Conservation (phyloP, 306 rosid genomes). For the Prunus mira region DNA sequence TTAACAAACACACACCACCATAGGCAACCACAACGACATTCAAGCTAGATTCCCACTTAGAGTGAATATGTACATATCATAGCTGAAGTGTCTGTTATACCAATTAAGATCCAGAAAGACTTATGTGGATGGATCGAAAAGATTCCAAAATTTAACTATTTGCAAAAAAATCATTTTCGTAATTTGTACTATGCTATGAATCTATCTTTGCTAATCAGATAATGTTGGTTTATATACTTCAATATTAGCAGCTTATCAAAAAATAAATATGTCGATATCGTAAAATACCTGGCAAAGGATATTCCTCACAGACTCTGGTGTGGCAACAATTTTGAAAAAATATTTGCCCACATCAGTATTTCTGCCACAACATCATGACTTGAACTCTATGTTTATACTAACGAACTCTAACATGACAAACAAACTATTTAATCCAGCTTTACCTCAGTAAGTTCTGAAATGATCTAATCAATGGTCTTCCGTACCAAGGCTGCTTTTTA, state of each 20-base stretch:
- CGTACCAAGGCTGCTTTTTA: slow-evolving; percentile 96
- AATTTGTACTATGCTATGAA: background rate
- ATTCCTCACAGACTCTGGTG: slow-evolving; percentile 72
- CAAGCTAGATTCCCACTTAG: background rate
- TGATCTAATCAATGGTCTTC: slow-evolving; percentile 69
- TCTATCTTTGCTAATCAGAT: background rate
- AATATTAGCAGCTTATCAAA: background rate
- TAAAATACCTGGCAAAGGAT: slow-evolving; percentile 82
- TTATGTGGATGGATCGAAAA: too few relatives aligned
- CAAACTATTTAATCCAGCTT: slow-evolving; percentile 11
- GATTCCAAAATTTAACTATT: too few relatives aligned
- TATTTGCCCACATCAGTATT: slow-evolving; percentile 69
- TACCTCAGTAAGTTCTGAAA: slow-evolving; percentile 90
- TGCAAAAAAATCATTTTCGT: too few relatives aligned
- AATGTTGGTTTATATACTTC: background rate
- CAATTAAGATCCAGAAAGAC: too few relatives aligned
- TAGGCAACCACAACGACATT: too few relatives aligned
- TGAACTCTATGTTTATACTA: slow-evolving; percentile 14
- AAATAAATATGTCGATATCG: background rate
- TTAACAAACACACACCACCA: too few relatives aligned
- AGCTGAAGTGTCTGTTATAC: too few relatives aligned
- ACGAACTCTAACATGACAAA: slow-evolving; percentile 7
- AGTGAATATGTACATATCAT: background rate
- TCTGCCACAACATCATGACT: slow-evolving; percentile 46
- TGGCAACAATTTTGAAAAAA: slow-evolving; percentile 65